Evolutionary conservation across 2,329 filamentous ascomycete genomes (phyloP), one percentile per base, ranked within the genome.

Genomic region (Chalaropsis ovoidea): DNA sequence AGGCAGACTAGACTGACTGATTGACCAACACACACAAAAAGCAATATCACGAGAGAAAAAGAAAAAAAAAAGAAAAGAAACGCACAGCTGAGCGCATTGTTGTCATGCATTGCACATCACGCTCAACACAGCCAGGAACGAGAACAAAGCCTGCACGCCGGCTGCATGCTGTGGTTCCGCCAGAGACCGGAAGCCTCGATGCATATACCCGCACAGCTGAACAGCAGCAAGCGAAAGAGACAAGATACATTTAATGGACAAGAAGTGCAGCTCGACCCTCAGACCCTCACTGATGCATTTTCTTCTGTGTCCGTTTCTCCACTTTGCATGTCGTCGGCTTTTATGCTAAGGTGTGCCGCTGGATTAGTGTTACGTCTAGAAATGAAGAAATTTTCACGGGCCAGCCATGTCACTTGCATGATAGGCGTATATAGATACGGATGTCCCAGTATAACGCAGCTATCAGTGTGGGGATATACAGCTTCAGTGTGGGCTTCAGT

Each of bases 131-230:
- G 47, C 54, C n/a, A 58, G 27, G 54, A 35, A 17, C 54, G 15
- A 58, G 54, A 58, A 39, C 54, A 58, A 39, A 8, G 54, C 54
- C 54, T 58, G 27, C 17, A 58, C 19, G 15, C 54, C 54, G 54
- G 54, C 24, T 58, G 54, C 54, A 58, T 22, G 54, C 27, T 35
- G 54, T 35, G 24, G 54, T 35, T 58, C 54, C 54, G 54, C 35
- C 8, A 31, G 24, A 35, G 54, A 1, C 54, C 54, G 54, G 54
- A 58, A 58, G 13, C 54, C 27, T 58, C 54, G 13, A 39, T 39
- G 54, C 54, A 58, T 58, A 58, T 39, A 58, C 54, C 54, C 54
- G 54, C 54, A 39, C 19, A 58, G 54, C 54, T 58, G 54, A 58
- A 58, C n/a, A 58, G 27, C 11, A 58, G 54, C 13, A 58, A 35